Conservation (phyloP, 305 asterid genomes). For the Rubia peregrina region DNA sequence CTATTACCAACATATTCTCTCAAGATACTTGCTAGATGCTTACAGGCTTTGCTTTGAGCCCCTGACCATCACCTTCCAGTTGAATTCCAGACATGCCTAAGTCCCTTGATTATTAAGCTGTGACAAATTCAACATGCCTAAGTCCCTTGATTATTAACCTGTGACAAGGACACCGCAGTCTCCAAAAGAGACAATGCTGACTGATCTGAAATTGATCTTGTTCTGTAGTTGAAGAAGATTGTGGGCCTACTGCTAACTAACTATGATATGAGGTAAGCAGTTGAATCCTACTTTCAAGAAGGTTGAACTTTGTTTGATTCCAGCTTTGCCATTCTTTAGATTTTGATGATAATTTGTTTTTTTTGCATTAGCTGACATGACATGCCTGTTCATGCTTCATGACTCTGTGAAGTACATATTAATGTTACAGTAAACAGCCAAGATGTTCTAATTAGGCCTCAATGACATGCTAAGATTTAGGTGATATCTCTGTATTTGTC, state of each 20-base stretch:
- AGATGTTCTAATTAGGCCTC: neutral
- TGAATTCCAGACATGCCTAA: too few species aligned
- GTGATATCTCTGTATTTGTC: neutral
- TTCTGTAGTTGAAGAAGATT: neutral
- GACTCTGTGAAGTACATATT: neutral
- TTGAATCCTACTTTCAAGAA: neutral
- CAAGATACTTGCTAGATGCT: too few species aligned
- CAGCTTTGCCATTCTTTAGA: neutral
- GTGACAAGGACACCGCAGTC: neutral
- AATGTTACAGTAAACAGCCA: neutral
- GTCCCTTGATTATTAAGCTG: too few species aligned
- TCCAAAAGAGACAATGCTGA: neutral
- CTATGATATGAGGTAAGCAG: constrained; percentile 10
- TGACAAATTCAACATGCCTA: neutral
- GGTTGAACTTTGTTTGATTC: neutral
- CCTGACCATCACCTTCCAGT: too few species aligned
- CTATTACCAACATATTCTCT: too few species aligned
- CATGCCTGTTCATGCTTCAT: neutral
- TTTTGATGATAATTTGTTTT: neutral
- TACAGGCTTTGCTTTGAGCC: too few species aligned
- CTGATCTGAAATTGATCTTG: constrained; percentile 6
- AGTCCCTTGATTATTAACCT: neutral
- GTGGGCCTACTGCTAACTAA: constrained; percentile 7
- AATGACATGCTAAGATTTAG: neutral
- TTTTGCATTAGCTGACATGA: neutral